Conservation (phyloP, 2,329 filamentous ascomycete species). For the Rasamsonia emersonii region DNA sequence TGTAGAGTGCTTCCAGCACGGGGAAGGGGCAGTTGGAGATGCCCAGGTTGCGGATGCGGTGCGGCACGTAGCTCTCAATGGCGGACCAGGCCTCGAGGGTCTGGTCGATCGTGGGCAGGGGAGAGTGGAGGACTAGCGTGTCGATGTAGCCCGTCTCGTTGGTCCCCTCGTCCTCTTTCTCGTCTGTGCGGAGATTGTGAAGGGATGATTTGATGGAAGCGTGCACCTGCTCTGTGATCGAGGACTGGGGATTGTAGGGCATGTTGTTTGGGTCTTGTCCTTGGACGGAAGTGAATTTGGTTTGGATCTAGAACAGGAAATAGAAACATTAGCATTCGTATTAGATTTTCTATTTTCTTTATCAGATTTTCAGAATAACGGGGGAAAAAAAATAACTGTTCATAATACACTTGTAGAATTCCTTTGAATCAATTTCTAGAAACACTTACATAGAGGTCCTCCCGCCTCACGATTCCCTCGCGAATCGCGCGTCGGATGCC, state of each 20-base stretch:
- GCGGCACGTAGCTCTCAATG: conserved; percentile 59
- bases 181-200: conserved; percentile 43
- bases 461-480: conserved; percentile 49
- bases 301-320: conserved; percentile 60
- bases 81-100: conserved; percentile 58
- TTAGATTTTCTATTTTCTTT: too few species aligned
- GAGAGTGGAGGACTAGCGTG: conserved; percentile 51
- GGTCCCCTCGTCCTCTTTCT: conserved; percentile 28
- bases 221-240: conserved; percentile 57
- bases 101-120: conserved; percentile 40
- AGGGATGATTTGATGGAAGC: conserved; percentile 61
- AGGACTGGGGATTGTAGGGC: conserved; percentile 53
- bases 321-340: background rate
- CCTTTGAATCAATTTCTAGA: background rate
- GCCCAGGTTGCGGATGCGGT: conserved; percentile 57
- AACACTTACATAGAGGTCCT: conserved; percentile 53
- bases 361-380: too few species aligned
- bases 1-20: conserved; percentile 46
- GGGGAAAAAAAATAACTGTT: too few species aligned
- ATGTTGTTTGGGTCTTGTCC: conserved; percentile 54
- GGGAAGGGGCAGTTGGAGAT: conserved; percentile 64
- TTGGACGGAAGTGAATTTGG: conserved; percentile 64
- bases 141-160: conserved; percentile 46
- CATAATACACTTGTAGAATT: too few species aligned
- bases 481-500: conserved; percentile 55